Conservation (phyloP, 805 yeast species). For the Sungouiella thailandica region DNA sequence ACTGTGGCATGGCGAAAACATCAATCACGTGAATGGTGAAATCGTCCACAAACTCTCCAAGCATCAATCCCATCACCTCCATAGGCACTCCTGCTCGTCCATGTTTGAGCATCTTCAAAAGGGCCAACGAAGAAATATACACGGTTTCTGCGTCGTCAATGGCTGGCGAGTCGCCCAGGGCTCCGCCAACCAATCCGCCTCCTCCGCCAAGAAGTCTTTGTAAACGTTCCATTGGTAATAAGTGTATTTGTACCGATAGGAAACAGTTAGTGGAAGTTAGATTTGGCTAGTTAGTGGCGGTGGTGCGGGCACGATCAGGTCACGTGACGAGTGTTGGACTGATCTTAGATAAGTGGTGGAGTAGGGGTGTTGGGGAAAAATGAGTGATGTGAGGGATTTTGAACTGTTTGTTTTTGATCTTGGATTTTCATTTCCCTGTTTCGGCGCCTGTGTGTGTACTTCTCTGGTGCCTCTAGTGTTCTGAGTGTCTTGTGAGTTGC, state of each 20-base stretch:
- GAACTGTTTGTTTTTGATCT: too few species aligned
- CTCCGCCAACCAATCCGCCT: constrained; percentile 38
- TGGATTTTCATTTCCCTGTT: too few species aligned
- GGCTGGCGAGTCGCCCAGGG: constrained; percentile 64
- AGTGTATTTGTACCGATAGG: not conserved
- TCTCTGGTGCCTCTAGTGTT: too few species aligned
- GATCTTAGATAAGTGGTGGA: too few species aligned
- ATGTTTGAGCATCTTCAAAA: constrained; percentile 94
- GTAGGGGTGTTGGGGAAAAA: too few species aligned
- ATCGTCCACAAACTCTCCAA: constrained; percentile 97
- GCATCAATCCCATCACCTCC: constrained; percentile 94
- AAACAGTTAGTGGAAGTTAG: not conserved
- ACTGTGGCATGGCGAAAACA: constrained; percentile 99
- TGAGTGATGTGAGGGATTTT: too few species aligned
- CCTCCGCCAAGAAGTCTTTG: constrained; percentile 43
- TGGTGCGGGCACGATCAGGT: too few species aligned
- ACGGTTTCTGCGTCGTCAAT: constrained; percentile 96
- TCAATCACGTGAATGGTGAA: constrained; percentile 96
- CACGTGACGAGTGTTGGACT: too few species aligned
- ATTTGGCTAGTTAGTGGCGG: too few species aligned
- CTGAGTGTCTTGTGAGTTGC: too few species aligned
- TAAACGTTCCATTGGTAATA: constrained; percentile 41
- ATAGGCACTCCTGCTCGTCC: constrained; percentile 87
- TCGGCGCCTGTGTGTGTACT: too few species aligned
- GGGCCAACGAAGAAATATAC: constrained; percentile 90